Evolutionary conservation across 208 protist genomes (phyloP).

Genomic region (Blechomonas ayalai): DNA sequence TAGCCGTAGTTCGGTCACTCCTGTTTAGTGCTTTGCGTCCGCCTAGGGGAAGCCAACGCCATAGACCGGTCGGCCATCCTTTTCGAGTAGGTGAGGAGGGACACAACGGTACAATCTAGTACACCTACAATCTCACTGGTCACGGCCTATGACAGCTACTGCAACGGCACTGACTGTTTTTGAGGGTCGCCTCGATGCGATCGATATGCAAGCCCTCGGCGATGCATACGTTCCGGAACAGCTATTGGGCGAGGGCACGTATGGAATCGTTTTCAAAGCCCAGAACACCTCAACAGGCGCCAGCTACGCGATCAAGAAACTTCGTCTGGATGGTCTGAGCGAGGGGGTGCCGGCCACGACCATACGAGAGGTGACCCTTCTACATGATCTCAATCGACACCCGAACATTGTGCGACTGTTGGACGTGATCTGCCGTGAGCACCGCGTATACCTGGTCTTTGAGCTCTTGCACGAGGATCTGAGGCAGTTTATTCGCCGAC

Average conservation of each 20-base stretch:
- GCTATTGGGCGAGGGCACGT: constrained; percentile 93
- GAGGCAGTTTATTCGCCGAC: constrained; percentile 72
- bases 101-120: too few relatives aligned
- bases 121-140: too few relatives aligned
- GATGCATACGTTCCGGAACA: constrained; percentile 44
- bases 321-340: constrained; percentile 55
- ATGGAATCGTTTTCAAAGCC: constrained; percentile 91
- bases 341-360: constrained; percentile 90
- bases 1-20: too few relatives aligned
- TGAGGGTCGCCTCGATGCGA: constrained; percentile 31
- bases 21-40: too few relatives aligned
- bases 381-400: constrained; percentile 86
- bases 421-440: constrained; percentile 94
- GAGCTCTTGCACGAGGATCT: constrained; percentile 95
- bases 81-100: too few relatives aligned
- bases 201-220: constrained; percentile 41
- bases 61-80: too few relatives aligned
- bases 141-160: too few relatives aligned
- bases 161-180: too few relatives aligned
- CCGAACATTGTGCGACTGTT: constrained; percentile 90
- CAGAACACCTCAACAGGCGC: constrained; percentile 52
- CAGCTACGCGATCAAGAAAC: constrained; percentile 72
- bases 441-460: constrained; percentile 95
- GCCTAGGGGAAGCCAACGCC: too few relatives aligned
- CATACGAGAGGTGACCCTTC: constrained; percentile 88